A percentile compares a stretch with the other conserved stretches of the same genome.
Evolutionary conservation across 2,329 filamentous ascomycete genomes (phyloP).

Genomic region (Colletotrichum tofieldiae): DNA sequence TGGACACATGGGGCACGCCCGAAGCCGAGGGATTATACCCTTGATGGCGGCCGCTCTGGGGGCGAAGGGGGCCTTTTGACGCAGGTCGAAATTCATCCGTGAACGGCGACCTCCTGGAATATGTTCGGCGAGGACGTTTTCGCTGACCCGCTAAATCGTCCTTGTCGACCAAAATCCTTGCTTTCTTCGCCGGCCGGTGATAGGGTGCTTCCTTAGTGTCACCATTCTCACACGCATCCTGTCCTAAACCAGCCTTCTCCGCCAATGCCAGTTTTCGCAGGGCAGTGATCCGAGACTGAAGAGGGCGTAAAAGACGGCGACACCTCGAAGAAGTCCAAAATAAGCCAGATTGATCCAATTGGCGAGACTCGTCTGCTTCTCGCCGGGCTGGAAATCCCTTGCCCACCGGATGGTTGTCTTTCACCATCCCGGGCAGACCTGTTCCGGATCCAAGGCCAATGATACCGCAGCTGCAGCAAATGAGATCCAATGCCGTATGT

Average conservation of each 20-base stretch:
- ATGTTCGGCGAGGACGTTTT: slow-evolving; percentile 45
- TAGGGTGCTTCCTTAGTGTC: not conserved
- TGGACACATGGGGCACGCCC: slow-evolving; percentile 26
- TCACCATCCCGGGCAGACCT: not conserved
- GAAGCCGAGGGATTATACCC: not conserved
- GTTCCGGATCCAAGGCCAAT: not conserved
- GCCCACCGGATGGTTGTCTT: not conserved
- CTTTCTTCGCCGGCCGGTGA: slow-evolving; percentile 14
- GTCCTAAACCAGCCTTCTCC: slow-evolving; percentile 13
- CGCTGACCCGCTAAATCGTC: slow-evolving; percentile 29
- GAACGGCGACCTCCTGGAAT: slow-evolving; percentile 28
- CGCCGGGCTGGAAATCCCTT: not conserved
- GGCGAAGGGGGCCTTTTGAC: not conserved
- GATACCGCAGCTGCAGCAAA: not conserved
- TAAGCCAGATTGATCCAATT: not conserved
- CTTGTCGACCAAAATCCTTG: slow-evolving; percentile 8
- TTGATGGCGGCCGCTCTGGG: not conserved
- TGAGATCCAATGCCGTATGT: not conserved
- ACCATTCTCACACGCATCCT: not conserved
- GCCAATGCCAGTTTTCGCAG: slow-evolving; percentile 55
- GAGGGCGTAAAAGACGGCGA: slow-evolving; percentile 62
- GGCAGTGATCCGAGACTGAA: slow-evolving; percentile 60
- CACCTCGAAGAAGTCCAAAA: slow-evolving; percentile 65
- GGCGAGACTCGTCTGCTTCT: not conserved
- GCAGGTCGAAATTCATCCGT: not conserved